These are phyloP conservation scores for Beauveria australis DNA, from an alignment of 2,329 filamentous ascomycete genomes.

Conservation along the genomic window DNA sequence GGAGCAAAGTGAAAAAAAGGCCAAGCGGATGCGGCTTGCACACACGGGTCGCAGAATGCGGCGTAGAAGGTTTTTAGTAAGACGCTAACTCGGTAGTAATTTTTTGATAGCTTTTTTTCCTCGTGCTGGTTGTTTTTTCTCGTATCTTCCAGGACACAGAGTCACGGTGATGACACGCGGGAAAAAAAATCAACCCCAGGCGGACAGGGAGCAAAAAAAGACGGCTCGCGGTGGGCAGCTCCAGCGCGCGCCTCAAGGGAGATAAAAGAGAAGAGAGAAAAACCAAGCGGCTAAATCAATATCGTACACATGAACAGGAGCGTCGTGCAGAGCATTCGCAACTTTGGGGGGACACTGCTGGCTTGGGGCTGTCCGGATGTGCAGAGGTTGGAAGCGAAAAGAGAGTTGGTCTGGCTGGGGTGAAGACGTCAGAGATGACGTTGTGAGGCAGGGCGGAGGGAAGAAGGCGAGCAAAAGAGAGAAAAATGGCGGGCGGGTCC, in stretches of 20 bases:
- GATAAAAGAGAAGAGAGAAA: neutral
- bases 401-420: constrained; percentile 18
- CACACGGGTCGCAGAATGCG: neutral
- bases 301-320: constrained; percentile 3
- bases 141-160: neutral
- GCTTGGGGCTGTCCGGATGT: neutral
- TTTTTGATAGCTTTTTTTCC: neutral
- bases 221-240: neutral
- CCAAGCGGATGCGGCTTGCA: neutral
- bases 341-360: neutral
- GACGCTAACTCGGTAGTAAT: neutral
- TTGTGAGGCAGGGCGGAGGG: constrained; percentile 27
- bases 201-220: neutral
- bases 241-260: neutral
- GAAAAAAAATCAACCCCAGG: neutral
- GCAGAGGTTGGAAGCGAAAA: constrained; percentile 1
- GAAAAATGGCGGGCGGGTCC: constrained; percentile 21
- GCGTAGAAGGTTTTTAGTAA: neutral
- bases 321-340: neutral
- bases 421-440: constrained; percentile 42
- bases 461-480: constrained; percentile 24
- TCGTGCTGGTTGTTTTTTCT: neutral
- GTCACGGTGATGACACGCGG: neutral
- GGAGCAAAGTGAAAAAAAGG: neutral
- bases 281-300: constrained; percentile 14